These are phyloP conservation scores for Rhizopus stolonifer DNA, from an alignment of 371 early-diverging fungal genomes.

Conservation along the genomic window DNA sequence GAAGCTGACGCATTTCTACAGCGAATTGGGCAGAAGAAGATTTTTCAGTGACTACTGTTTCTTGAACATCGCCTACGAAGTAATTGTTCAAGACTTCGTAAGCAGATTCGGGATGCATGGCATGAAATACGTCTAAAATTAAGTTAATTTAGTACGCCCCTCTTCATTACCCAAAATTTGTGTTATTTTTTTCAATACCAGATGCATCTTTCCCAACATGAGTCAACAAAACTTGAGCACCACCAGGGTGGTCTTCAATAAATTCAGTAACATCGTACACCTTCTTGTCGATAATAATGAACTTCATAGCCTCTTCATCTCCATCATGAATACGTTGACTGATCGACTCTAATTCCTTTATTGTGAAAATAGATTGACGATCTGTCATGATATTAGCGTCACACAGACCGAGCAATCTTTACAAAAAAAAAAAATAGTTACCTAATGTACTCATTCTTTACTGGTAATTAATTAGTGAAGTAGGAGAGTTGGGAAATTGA, in stretches of 20 bases:
- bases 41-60: constrained; percentile 26
- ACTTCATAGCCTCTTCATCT: constrained; percentile 52
- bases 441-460: constrained; percentile 8
- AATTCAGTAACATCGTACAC: constrained; percentile 89
- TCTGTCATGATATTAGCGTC: constrained; percentile 10
- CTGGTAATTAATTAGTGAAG: neutral
- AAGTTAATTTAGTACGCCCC: neutral
- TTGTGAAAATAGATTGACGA: constrained; percentile 24
- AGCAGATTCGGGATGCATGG: constrained; percentile 77
- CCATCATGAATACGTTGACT: constrained; percentile 45
- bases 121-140: constrained; percentile 76
- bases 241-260: constrained; percentile 84
- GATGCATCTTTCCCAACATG: constrained; percentile 85
- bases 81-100: constrained; percentile 74
- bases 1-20: constrained; percentile 67
- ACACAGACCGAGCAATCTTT: constrained; percentile 13
- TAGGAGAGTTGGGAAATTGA: neutral
- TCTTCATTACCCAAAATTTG: neutral
- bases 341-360: constrained; percentile 37
- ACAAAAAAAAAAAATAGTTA: neutral
- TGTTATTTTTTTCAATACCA: constrained; percentile 39
- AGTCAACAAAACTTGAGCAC: constrained; percentile 64
- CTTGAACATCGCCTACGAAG: constrained; percentile 75
- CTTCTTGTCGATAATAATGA: constrained; percentile 77
- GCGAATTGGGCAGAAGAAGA: constrained; percentile 38